Percentiles rank a stretch among this genome's conserved stretches.
phyloP scores from a whole-genome alignment of 371 early-diverging fungal species.

The Cokeromyces recurvatus region DNA sequence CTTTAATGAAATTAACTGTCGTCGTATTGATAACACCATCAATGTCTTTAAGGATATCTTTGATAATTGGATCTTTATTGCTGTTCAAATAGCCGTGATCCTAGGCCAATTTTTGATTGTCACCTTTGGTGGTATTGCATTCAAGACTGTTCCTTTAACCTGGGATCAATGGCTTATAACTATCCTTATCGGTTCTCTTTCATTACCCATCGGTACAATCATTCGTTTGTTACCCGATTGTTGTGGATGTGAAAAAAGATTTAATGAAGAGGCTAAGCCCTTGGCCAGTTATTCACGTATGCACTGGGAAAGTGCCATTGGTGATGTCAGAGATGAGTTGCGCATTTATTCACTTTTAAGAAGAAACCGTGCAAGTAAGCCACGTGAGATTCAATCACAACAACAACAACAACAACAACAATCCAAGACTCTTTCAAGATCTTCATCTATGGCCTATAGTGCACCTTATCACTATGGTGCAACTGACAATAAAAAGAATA shows the following conservation, averaged over 20 bases:
- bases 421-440: too few species aligned
- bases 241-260: conserved; percentile 40
- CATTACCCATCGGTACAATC: conserved; percentile 81
- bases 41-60: conserved; percentile 84
- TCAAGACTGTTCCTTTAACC: conserved; percentile 73
- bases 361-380: conserved; percentile 22
- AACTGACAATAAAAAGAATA: conserved; percentile 9
- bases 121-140: conserved; percentile 85
- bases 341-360: conserved; percentile 50
- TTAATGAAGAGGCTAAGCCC: conserved; percentile 53
- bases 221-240: conserved; percentile 74
- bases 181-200: conserved; percentile 68
- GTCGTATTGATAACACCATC: conserved; percentile 67
- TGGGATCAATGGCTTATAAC: conserved; percentile 80
- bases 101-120: conserved; percentile 80
- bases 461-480: conserved; percentile 16
- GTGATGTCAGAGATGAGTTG: conserved; percentile 43
- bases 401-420: too few species aligned
- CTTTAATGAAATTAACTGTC: conserved; percentile 89
- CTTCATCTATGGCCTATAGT: neutral
- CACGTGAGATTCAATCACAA: too few species aligned
- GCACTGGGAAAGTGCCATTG: conserved; percentile 58
- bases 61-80: conserved; percentile 74
- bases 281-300: conserved; percentile 48
- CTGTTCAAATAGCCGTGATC: conserved; percentile 67